Evolutionary conservation across 768 basidiomycete genomes (phyloP), one percentile per base, ranked within the genome.

Genomic region (Tylopilus plumbeoviolaceoides): DNA sequence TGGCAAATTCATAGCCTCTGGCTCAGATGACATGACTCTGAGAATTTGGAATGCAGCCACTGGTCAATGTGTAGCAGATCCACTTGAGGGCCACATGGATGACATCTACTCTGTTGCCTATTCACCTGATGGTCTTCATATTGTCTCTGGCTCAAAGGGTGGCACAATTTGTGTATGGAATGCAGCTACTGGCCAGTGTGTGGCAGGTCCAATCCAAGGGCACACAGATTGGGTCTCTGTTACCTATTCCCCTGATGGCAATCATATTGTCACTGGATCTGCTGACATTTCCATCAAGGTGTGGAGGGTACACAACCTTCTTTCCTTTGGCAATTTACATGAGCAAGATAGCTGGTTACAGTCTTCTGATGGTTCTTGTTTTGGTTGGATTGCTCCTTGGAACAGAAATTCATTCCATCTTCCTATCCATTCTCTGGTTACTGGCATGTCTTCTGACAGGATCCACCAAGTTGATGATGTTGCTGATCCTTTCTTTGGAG

Each of bases 401-500:
- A 36, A 36, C 15, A 36, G 35, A 36, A 17, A 17, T 17, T 36
- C 35, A 5, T 17, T 36, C 1, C 17, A 36, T 36, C 35, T 36
- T 36, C 35, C 35, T 17, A 6, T 17, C 17, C 14, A 36, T 36
- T 36, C 35, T 17, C 17, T 36, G 35, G 35, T 36, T 23, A 23
- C 2, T 23, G 23, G 23, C 14, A 36, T 36, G 6, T 15, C 35
- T 36, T 36, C 35, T 36, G 35, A 36, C 1, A 36, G 35, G 17
- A 36, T 36, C 17, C 17, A 17, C 35, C 31, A 33, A 17, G 35
- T 36, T 36, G 35, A 36, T 12, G 11, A 33, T 36, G 17, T 5
- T 36, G 18, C 18, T 35, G 2, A 39, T 12, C 57, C 42, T 25
- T 3, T 31, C 7, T 57, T 49, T 52, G 59, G 59, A 20, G 50